Evolutionary conservation across 768 basidiomycete genomes (phyloP).

Genomic region (Ramaria sp.): DNA sequence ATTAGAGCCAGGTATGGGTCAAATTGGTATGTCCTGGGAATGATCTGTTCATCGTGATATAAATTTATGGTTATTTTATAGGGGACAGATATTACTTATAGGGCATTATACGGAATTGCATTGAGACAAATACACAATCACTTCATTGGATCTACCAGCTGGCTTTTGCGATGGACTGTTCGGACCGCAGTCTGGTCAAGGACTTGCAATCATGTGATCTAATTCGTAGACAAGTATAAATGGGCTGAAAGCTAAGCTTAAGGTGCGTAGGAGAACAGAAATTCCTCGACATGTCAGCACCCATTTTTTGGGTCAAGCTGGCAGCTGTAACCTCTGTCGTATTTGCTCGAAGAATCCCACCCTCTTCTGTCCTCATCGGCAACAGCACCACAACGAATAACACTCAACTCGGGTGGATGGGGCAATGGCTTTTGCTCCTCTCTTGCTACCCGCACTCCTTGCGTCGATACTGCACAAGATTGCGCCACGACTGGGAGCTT

Average conservation of each 20-base stretch:
- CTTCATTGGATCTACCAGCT: too few species aligned
- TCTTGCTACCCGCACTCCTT: neutral
- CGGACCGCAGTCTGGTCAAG: too few species aligned
- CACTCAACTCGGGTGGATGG: neutral
- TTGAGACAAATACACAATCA: neutral
- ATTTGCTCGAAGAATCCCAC: neutral
- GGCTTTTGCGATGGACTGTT: neutral
- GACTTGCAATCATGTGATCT: neutral
- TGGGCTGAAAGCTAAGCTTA: neutral
- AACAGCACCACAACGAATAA: neutral
- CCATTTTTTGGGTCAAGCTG: too few species aligned
- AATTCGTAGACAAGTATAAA: neutral
- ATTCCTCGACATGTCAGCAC: too few species aligned
- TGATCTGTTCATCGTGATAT: neutral
- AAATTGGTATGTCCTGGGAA: slow-evolving; percentile 50
- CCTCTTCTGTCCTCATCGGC: neutral
- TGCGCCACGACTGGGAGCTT: neutral
- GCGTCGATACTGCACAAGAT: neutral
- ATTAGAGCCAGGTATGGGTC: slow-evolving; percentile 73
- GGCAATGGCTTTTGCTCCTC: neutral
- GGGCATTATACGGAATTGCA: neutral
- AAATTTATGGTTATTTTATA: slow-evolving; percentile 7
- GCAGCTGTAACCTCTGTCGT: neutral
- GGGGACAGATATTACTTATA: slow-evolving; percentile 34
- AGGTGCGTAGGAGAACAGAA: neutral